Conservation (phyloP, 176 grass and related monocot species). For the Cocos nucifera region DNA sequence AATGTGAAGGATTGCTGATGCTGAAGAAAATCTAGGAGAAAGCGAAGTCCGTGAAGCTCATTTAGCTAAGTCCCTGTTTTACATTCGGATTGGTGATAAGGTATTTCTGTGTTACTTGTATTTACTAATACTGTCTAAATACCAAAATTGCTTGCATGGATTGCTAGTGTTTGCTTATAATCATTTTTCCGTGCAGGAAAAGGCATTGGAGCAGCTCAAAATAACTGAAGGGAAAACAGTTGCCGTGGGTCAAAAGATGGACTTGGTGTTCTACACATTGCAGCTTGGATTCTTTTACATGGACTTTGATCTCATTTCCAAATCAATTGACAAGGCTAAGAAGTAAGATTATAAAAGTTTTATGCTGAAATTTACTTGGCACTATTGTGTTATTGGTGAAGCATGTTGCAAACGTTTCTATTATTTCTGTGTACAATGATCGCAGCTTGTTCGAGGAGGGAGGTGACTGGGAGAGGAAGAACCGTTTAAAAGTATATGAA, state of each 20-base stretch:
- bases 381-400: neutral
- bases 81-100: conserved; percentile 83
- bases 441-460: conserved; percentile 90
- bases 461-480: conserved; percentile 99
- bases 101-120: conserved; percentile 3
- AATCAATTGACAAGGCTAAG: conserved; percentile 94
- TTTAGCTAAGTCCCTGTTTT: conserved; percentile 84
- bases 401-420: neutral
- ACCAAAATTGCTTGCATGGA: no score
- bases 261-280: conserved; percentile 88
- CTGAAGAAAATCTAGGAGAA: conserved; percentile 97
- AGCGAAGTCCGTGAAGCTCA: conserved; percentile 99
- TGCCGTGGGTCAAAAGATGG: conserved; percentile 97
- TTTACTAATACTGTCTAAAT: no score
- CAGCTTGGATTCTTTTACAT: conserved; percentile 90
- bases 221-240: conserved; percentile 97
- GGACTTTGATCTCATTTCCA: conserved; percentile 97
- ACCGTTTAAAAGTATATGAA: conserved; percentile 97
- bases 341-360: conserved; percentile 36
- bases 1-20: conserved; percentile 75
- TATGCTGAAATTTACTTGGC: no score
- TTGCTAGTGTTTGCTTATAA: no score
- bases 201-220: conserved; percentile 88
- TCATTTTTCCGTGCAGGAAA: conserved; percentile 41
- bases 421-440: conserved; percentile 5